Evolutionary conservation across 768 basidiomycete species (phyloP).

Genomic region (Lactarius quietus): DNA sequence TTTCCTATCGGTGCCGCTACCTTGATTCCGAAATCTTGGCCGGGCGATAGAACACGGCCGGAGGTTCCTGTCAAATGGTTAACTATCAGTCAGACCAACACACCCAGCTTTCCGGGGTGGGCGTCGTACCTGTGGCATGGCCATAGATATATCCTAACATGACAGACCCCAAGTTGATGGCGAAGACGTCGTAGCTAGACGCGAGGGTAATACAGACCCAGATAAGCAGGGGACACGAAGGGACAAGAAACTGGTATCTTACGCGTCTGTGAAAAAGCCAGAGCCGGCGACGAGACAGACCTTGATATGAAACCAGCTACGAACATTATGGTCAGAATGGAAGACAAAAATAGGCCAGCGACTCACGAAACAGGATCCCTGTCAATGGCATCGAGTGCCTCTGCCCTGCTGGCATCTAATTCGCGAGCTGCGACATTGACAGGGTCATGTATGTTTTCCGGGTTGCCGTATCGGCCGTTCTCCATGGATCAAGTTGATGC

Average conservation of each 20-base stretch:
- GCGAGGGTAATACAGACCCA: neutral
- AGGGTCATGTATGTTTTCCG: neutral
- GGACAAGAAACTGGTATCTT: slow-evolving; percentile 27
- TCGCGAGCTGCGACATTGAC: slow-evolving; percentile 3
- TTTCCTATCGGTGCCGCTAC: slow-evolving; percentile 41
- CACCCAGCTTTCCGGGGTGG: neutral
- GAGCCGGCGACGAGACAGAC: slow-evolving; percentile 54
- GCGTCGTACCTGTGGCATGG: slow-evolving; percentile 21
- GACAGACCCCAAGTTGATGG: slow-evolving; percentile 76
- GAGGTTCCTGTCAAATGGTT: neutral
- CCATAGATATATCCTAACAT: slow-evolving; percentile 87
- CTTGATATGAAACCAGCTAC: slow-evolving; percentile 49
- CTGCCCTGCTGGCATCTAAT: slow-evolving; percentile 69
- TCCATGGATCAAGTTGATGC: neutral
- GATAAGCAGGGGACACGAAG: neutral
- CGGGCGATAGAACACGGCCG: neutral
- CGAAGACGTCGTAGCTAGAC: slow-evolving; percentile 78
- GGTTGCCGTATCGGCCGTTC: neutral
- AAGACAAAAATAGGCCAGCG: neutral
- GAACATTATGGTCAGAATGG: neutral
- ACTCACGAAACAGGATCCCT: slow-evolving; percentile 78
- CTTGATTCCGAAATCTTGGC: slow-evolving; percentile 39
- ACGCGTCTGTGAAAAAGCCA: slow-evolving; percentile 90
- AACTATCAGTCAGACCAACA: neutral
- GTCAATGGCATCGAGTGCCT: slow-evolving; percentile 82